Base-by-base conservation (phyloP, 1,139 yeast genomes). In the Diutina sp. region DNA sequence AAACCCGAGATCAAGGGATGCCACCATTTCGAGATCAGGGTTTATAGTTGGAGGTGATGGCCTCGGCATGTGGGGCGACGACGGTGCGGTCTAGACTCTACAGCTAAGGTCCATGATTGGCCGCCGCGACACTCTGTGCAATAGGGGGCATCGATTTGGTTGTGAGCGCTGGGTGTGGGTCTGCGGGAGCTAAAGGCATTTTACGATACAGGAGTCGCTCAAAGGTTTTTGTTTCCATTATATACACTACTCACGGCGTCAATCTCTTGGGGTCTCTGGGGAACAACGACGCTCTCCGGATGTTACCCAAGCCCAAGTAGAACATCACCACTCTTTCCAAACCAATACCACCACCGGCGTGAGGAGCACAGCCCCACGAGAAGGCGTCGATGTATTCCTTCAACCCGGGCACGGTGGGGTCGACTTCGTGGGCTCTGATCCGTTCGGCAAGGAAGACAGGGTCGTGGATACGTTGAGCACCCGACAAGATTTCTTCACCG, bases 271-370 rank as follows among this genome's bases (percentile, higher is more conserved):
- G 99, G 73, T 93, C 99, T 79, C 99, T 88, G 69, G 99, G 99
- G 93, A 93, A 93, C 69, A 93, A 77, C 12, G 96, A 86, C 29
- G 99, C 97, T 70, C 98, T 87, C 74, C 99, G 89, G 65, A 93
- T 93, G 75, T 93, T 95, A 78, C 90, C 91, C 77, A 93, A 80
- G 68, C 90, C 99, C 70, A 93, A 81, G 84, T 82, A 93, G 82
- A 93, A 93, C 98, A 93, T 93, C 62, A 93, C 90, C 51, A 93
- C 99, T 78, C 99, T 89, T 76, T 93, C 99, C 63, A 93, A 78
- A 66, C 99, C 99, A 70, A 93, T 93, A 74, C 99, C 99, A 76
- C 99, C 99, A 71, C 99, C 99, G 30, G 97, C 99, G 66, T 93
- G 99, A 55, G 99, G 99, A 62, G 97, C 85, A 79, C 97, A 93